phyloP scores from a whole-genome alignment of 1,284 basidiomycete species.

The Trichosporon coremiiforme region DNA sequence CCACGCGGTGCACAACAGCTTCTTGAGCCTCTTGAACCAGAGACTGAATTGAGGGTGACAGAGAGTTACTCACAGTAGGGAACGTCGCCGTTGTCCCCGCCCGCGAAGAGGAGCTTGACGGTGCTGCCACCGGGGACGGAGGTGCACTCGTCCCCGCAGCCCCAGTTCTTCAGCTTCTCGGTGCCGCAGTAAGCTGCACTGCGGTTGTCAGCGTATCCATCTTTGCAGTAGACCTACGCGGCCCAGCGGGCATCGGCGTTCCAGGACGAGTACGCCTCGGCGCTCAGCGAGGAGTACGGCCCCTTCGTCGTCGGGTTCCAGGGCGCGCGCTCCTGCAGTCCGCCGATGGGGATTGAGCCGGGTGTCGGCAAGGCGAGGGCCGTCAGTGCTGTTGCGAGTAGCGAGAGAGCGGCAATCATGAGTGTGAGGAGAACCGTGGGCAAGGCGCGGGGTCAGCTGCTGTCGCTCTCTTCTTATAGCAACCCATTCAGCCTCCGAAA shows the following conservation, averaged over 20 bases:
- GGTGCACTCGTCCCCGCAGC: background rate
- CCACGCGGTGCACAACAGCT: too few species aligned
- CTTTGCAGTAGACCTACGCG: background rate
- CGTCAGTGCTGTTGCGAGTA: background rate
- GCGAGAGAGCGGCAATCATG: background rate
- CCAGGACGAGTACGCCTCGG: background rate
- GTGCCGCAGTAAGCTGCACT: background rate
- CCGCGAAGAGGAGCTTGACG: background rate
- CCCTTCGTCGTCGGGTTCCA: conserved; percentile 1
- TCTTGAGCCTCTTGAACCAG: too few species aligned
- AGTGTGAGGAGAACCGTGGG: background rate
- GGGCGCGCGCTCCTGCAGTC: background rate
- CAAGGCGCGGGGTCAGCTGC: too few species aligned
- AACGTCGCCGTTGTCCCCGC: background rate
- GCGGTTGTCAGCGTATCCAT: background rate
- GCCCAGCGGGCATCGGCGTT: background rate
- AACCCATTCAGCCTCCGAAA: too few species aligned
- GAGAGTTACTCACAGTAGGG: background rate
- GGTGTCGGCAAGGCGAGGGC: background rate
- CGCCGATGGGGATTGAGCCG: background rate
- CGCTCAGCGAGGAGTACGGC: background rate
- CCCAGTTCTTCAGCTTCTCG: conserved; percentile 8
- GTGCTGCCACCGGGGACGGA: background rate
- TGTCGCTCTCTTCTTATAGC: too few species aligned
- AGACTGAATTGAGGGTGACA: too few species aligned